Base-by-base conservation (phyloP, 2,329 filamentous ascomycete genomes). In the Fusarium sp. region DNA sequence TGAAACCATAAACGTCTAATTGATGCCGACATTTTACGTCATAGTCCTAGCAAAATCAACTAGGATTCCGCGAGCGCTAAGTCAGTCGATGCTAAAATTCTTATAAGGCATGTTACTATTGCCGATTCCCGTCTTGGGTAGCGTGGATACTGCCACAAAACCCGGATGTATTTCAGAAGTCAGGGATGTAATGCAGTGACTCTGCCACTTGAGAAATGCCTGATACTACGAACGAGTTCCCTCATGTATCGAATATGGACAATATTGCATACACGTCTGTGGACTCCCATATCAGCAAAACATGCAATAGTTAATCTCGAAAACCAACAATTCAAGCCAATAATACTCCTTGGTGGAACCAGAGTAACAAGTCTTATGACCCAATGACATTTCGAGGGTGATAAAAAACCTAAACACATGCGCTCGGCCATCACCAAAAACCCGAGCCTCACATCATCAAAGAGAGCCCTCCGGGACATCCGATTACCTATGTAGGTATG, bases 391-490 rank as follows among this genome's bases (percentile, higher is more conserved):
- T 39, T 38, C 10, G 12, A 25, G 31, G n/a, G 8, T 33, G 63
- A 63, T 41, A 62, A 62, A 48, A 68, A 68, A 46, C 9, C 21
- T 10, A 25, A 37, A 44, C 49, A 57, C 14, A 59, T 46, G 14
- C 19, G 31, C 64, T 67, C 64, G 64, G 64, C 31, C 55, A 42
- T 25, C 42, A 16, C 14, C n/a, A 67, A 62, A 54, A 62, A 31
- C 25, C 64, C 64, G 64, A 67, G 46, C 39, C 39, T 39, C 55
- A 55, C 31, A 19, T 31, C 21, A 44, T 42, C 49, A 39, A 21
- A 38, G 60, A 38, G n/a, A 48, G 27, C 21, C 16, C 27, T 49
- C 66, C 66, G 66, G 52, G 33, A 27, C 65, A 63, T 69, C 66
- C 45, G 45, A 23, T 4, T 10, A 19, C 14, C 37, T 33, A 18